Base-by-base conservation (phyloP, 257 asterid genomes). In the Thymus quinquecostatus region DNA sequence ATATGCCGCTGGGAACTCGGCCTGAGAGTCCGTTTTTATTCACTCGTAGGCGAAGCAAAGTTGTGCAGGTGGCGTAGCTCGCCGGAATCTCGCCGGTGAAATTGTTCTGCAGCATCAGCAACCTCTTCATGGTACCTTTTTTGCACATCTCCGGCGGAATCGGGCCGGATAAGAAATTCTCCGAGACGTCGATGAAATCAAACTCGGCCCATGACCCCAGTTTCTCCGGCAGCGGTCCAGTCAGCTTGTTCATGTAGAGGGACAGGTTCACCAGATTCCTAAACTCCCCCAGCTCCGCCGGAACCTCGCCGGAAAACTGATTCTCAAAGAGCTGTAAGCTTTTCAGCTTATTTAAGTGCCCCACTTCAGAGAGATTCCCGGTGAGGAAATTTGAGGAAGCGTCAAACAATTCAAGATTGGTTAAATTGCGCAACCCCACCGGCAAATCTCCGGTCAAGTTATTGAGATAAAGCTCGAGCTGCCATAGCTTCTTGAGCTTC, bases 141-240 rank as follows among this genome's bases (percentile, higher is more conserved):
- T 80, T 87, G 80, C 98, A 93, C 98, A 93, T 93, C n/a, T 82
- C 87, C 5, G 97, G 98, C 9, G 98, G 98, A 59, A 93, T 90
- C 5, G 82, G 75, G 44, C 98, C 98, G 1, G 92, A 79, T 10
- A 93, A 74, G 40, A 54, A 66, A 75, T 93, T 93, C 68, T 87
- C 93, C 0, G 98, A 90, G 6, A 86, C 89, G 40, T 93, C 98
- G 43, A 93, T 85, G 81, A 73, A 88, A 8, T 78, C 2, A 41
- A 93, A 88, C 1, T 83, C 78, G 3, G 94, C 79, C 92, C 82
- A 88, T 6, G 98, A 93, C 7, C 98, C 98, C n/a, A 93, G 83
- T 58, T 77, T 81, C 73, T 34, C 76, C 3, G 98, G 98, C 33
- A 91, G 81, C 43, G 43, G 66, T 41, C 98, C 98, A 0, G 84